Percentiles rank a stretch among this genome's conserved stretches.
Conservation (phyloP, 2,329 filamentous ascomycete genomes). For the Penicillium sp. region DNA sequence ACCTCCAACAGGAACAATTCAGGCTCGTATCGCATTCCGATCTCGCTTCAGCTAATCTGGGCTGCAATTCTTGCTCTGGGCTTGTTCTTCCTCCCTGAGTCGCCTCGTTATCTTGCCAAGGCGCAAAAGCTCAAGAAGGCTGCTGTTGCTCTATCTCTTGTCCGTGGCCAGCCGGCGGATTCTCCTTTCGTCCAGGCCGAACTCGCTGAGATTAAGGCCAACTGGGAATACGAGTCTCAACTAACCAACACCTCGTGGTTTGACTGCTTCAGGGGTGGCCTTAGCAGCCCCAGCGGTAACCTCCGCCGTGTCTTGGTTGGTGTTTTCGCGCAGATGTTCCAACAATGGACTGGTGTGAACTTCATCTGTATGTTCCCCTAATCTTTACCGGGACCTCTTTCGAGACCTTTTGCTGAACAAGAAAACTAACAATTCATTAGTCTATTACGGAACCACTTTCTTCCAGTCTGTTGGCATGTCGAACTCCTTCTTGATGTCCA, state of each 20-base stretch:
- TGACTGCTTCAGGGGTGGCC: neutral
- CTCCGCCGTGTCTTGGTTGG: too few species aligned
- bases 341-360: too few species aligned
- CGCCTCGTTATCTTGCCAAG: slow-evolving; percentile 11
- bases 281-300: neutral
- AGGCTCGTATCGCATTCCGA: too few species aligned
- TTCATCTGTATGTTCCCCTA: too few species aligned
- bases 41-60: slow-evolving; percentile 4
- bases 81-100: slow-evolving; percentile 11
- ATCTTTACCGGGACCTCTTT: too few species aligned
- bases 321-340: too few species aligned
- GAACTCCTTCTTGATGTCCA: too few species aligned
- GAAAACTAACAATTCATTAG: too few species aligned
- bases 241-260: neutral
- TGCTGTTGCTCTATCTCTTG: neutral
- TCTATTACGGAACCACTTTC: too few species aligned
- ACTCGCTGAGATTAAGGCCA: neutral
- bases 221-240: neutral
- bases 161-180: neutral
- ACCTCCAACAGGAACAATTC: neutral
- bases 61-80: slow-evolving; percentile 4
- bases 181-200: neutral
- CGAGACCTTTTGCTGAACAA: too few species aligned
- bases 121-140: neutral
- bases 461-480: too few species aligned